Base-by-base conservation (phyloP, 441 rosid species). In the Daphne laureola region DNA sequence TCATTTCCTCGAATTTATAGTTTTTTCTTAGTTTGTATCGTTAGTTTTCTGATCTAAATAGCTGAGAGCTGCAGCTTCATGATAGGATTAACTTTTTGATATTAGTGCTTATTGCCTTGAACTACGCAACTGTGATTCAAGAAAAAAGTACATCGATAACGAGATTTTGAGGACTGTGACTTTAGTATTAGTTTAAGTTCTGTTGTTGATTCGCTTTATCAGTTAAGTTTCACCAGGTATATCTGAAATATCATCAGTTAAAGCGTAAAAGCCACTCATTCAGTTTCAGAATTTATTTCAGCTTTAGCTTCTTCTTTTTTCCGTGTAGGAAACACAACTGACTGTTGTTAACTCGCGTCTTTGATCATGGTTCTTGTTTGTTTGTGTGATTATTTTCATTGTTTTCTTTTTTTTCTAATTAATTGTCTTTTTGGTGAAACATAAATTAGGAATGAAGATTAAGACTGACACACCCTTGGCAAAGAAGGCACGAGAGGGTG, bases 401-500 rank as follows among this genome's bases (percentile, higher is more conserved):
- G 16, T 35, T 48, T n/a, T 40, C 59, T 13, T 46, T 11, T 46
- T 11, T 16, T 7, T n/a, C 36, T 48, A 26, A 14, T 36, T 66
- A 8, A 8, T 13, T 64, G 21, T 48, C 43, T 26, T 5, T 42
- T 16, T 11, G 14, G 2, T 50, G 21, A 35, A 53, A 43, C 31
- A 56, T 54, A 56, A 47, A 46, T 38, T 63, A 90, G 97, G 98
- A 52, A 88, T 88, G 96, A 92, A 92, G 77, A 92, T 92, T 68
- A 92, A 92, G 83, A 86, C 98, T 3, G 91, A 86, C 44, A 84
- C 98, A 23, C 96, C 95, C 5, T 62, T 92, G 36, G 98, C 98
- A 4, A 88, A 92, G 82, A 92, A 92, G 72, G 98, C 96, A 7
- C 73, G 98, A 17, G 98, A 92, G 62, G 98, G 98, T 63, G 96